Conservation (phyloP, 169 alveolate genomes). For the Cryptosporidium andersoni region DNA sequence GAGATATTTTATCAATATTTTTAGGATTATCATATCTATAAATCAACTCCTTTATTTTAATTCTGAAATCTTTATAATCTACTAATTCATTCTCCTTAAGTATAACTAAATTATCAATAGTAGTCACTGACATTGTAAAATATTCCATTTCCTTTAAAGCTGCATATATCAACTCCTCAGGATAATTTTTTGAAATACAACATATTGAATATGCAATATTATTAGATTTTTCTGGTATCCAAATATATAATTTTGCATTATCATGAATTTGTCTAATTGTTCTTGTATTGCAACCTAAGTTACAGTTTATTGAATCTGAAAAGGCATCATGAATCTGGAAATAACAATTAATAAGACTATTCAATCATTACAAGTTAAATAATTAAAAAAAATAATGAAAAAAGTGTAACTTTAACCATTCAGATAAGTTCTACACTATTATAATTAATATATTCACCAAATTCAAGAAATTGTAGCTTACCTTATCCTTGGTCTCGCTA, state of each 20-base stretch:
- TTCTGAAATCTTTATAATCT: constrained; percentile 29
- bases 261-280: neutral
- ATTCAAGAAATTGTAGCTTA: constrained; percentile 3
- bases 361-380: neutral
- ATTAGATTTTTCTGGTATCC: constrained; percentile 46
- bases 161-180: constrained; percentile 38
- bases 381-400: neutral
- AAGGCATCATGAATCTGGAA: constrained; percentile 35
- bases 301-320: neutral
- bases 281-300: constrained; percentile 2
- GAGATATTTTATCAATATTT: constrained; percentile 13
- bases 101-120: neutral
- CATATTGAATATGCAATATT: constrained; percentile 54
- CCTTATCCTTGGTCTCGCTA: constrained; percentile 41
- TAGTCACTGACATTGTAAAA: constrained; percentile 37
- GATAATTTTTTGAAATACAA: constrained; percentile 33
- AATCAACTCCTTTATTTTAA: constrained; percentile 10
- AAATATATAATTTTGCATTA: constrained; percentile 18
- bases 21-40: constrained; percentile 19
- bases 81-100: constrained; percentile 8
- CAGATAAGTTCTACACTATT: neutral
- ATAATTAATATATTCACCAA: neutral
- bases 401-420: neutral
- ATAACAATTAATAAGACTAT: neutral
- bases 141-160: constrained; percentile 45